phyloP scores from a whole-genome alignment of 1,139 yeast genomes.

The Sugiyamaella grinbergsii region DNA sequence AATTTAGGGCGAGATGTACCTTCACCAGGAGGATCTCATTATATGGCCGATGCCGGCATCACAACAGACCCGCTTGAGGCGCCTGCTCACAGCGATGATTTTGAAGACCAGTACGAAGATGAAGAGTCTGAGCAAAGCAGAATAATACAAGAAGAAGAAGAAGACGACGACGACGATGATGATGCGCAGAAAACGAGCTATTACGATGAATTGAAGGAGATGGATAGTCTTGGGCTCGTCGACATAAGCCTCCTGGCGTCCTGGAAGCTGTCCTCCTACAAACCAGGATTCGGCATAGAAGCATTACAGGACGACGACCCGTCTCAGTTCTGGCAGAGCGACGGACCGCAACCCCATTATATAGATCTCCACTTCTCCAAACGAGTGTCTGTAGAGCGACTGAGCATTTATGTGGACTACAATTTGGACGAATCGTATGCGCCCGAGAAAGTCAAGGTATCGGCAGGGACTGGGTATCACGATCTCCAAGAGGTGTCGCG shows the following conservation, averaged over 20 bases:
- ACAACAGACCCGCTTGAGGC: background rate
- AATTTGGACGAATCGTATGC: conserved; percentile 87
- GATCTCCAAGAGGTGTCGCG: conserved; percentile 76
- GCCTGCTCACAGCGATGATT: background rate
- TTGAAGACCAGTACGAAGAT: background rate
- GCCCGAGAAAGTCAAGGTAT: conserved; percentile 68
- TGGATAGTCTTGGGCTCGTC: conserved; percentile 59
- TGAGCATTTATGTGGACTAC: conserved; percentile 71
- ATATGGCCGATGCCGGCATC: too few relatives aligned
- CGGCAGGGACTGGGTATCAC: conserved; percentile 86
- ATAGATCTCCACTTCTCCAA: conserved; percentile 82
- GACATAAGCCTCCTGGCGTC: conserved; percentile 82
- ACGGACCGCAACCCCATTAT: conserved; percentile 89
- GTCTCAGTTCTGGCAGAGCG: conserved; percentile 88
- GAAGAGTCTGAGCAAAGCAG: background rate
- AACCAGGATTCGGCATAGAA: conserved; percentile 69
- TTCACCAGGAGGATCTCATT: background rate
- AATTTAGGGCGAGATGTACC: background rate
- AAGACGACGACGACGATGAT: background rate
- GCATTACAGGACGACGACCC: conserved; percentile 78
- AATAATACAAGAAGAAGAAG: background rate
- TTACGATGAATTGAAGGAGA: conserved; percentile 53
- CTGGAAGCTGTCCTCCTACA: conserved; percentile 81
- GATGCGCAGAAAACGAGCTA: conserved; percentile 35
- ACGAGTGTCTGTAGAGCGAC: conserved; percentile 66